Base-by-base conservation (phyloP, 495 filamentous ascomycete species). In the Patellaria atrata region DNA sequence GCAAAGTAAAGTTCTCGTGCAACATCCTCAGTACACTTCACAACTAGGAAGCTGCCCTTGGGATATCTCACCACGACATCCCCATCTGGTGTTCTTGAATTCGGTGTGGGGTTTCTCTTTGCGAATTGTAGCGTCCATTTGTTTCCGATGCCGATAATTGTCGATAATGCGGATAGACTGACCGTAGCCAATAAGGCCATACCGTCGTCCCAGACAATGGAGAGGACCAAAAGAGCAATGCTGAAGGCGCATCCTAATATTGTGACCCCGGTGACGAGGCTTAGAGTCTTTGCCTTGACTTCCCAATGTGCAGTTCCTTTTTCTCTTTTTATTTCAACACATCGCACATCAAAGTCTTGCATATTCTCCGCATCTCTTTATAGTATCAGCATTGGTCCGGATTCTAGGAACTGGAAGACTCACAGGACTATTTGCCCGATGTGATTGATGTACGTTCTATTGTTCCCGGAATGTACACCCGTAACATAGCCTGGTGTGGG, bases 81-180 rank as follows among this genome's bases (percentile, higher is more conserved):
- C 5, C 56, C 57, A 1, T 18, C 27, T 4, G 47, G 50, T 5
- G 43, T 42, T 16, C 31, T 41, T 4, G 16, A 28, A 9, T 22
- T n/a, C 10, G 25, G 37, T 5, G 18, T 28, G n/a, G n/a, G n/a
- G 1, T 24, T 41, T 13, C 47, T 36, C 32, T 47, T 41, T 1
- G 52, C 43, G 7, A 61, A 50, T 23, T 37, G n/a, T 2, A 63
- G 43, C 2, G 21, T 45, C 62, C 57, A 65, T 22, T 56, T 57
- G 40, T 61, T 61, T 10, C 52, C 55, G 25, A 57, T 22, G 24
- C 62, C 62, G 27, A 60, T 54, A 5, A 65, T 35, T 3, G 52
- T 58, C 15, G 61, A 60, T n/a, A 65, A 55, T 19, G 60, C 38
- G 19, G 60, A 62, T 7, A 65, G 60, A 8, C 58, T 41, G 6